A percentile compares a stretch with the other conserved stretches of the same genome.
These are phyloP conservation scores for Iris pallida DNA, from an alignment of 116 monocot genomes.

Conservation along the genomic window DNA sequence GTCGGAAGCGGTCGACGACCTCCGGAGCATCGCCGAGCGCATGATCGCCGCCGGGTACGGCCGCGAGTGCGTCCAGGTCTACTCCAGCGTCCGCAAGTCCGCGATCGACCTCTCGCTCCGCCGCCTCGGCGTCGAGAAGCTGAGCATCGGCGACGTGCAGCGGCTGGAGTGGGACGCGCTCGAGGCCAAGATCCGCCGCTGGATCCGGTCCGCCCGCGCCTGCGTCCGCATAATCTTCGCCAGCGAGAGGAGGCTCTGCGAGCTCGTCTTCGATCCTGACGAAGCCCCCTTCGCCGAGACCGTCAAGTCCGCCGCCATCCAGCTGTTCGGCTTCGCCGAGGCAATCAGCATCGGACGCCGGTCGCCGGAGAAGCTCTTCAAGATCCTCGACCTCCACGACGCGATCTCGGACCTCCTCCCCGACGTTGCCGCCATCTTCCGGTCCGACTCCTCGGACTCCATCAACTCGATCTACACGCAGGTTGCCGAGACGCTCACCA, in stretches of 20 bases:
- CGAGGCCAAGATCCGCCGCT: slow-evolving; percentile 54
- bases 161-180: slow-evolving; percentile 53
- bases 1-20: slow-evolving; percentile 44
- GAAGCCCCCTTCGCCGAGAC: slow-evolving; percentile 56
- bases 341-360: slow-evolving; percentile 58
- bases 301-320: slow-evolving; percentile 48
- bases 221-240: slow-evolving; percentile 61
- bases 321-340: slow-evolving; percentile 71
- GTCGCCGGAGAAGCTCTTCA: slow-evolving; percentile 87
- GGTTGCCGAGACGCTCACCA: slow-evolving; percentile 40
- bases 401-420: slow-evolving; percentile 58
- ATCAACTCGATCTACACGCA: slow-evolving; percentile 49
- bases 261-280: slow-evolving; percentile 46
- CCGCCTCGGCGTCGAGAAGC: slow-evolving; percentile 55
- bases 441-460: slow-evolving; percentile 18
- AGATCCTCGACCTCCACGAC: slow-evolving; percentile 73
- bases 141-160: slow-evolving; percentile 67
- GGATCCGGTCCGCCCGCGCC: slow-evolving; percentile 62
- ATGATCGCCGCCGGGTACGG: slow-evolving; percentile 53
- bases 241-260: slow-evolving; percentile 62
- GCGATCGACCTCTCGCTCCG: slow-evolving; percentile 46
- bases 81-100: slow-evolving; percentile 40
- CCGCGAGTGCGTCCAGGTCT: slow-evolving; percentile 57
- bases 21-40: slow-evolving; percentile 55
- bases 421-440: slow-evolving; percentile 47